Conservation (phyloP, 106 monocot genomes). For the Dioscorea alata region DNA sequence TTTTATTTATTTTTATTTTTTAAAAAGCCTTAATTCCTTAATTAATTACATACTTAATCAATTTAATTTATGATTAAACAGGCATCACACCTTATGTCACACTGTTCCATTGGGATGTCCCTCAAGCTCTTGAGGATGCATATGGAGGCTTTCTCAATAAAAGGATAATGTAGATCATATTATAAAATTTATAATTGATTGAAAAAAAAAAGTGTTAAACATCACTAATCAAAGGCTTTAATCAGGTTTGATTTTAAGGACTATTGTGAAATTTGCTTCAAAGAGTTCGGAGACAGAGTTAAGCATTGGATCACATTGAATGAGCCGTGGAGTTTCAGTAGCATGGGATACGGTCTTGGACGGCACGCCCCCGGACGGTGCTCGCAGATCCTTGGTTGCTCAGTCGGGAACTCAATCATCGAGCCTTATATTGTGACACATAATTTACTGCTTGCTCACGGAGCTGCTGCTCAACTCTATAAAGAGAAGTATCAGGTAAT, state of each 20-base stretch:
- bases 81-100: slow-evolving; percentile 28
- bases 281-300: slow-evolving; percentile 10
- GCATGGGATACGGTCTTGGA: not conserved
- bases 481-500: slow-evolving; percentile 6
- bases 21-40: no score
- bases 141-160: slow-evolving; percentile 23
- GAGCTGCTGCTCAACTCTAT: not conserved
- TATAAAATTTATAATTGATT: no score
- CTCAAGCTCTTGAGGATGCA: slow-evolving; percentile 26
- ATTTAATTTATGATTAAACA: not conserved
- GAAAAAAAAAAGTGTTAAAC: no score
- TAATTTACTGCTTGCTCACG: slow-evolving; percentile 1
- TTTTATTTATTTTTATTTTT: no score
- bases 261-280: not conserved
- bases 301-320: slow-evolving; percentile 17
- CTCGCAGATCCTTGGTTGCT: not conserved
- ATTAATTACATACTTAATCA: no score
- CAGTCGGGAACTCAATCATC: not conserved
- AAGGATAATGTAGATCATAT: slow-evolving; percentile 14
- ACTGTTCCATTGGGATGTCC: slow-evolving; percentile 34
- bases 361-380: not conserved
- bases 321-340: slow-evolving; percentile 9
- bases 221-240: no score
- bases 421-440: slow-evolving; percentile 2
- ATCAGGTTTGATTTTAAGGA: slow-evolving; percentile 7